Base-by-base conservation (phyloP, 2,329 filamentous ascomycete species). In the Diaporthe capsici region DNA sequence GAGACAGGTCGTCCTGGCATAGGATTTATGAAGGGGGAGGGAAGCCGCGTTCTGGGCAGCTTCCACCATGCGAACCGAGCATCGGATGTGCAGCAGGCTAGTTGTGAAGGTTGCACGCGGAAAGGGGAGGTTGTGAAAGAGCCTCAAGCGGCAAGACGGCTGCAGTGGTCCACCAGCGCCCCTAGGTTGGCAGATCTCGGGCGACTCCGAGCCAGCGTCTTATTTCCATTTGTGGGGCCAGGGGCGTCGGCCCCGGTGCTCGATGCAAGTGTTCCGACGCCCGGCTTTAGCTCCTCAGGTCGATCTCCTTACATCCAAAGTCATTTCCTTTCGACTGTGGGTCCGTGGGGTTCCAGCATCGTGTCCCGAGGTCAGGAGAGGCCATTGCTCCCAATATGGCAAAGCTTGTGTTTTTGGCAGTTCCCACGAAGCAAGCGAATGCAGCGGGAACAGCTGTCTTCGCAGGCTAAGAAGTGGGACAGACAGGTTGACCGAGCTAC, bases 131-230 rank as follows among this genome's bases (percentile, higher is more conserved):
- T 61, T n/a, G 28, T 47, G 31, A 22, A 51, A 44, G 53, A 71
- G 65, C 55, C 73, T 63, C 65, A 75, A 65, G 61, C 74, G 71
- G 53, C 61, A 73, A 71, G 71, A 20, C 51, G 67, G 61, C 67
- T 70, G 37, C 67, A 12, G 25, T 65, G 31, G 68, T 31, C 61
- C 47, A 31, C 34, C 25, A 34, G 37, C 51, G 53, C 47, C 70
- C 39, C 61, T 44, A 49, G 60, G 51, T 34, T 31, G 37, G 74
- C 71, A 71, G 71, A 76, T 74, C 75, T 76, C 72, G 75, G 75
- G 73, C 68, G 63, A 76, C 55, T 57, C 75, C 75, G 75, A 74
- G 47, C 61, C 63, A 58, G 42, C 39, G 47, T 68, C 42, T 58
- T 57, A 58, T 58, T 58, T 71, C 53, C 68, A 47, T 13, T 31